phyloP scores from a whole-genome alignment of 2,329 filamentous ascomycete genomes.

The Phialophora chinensis region DNA sequence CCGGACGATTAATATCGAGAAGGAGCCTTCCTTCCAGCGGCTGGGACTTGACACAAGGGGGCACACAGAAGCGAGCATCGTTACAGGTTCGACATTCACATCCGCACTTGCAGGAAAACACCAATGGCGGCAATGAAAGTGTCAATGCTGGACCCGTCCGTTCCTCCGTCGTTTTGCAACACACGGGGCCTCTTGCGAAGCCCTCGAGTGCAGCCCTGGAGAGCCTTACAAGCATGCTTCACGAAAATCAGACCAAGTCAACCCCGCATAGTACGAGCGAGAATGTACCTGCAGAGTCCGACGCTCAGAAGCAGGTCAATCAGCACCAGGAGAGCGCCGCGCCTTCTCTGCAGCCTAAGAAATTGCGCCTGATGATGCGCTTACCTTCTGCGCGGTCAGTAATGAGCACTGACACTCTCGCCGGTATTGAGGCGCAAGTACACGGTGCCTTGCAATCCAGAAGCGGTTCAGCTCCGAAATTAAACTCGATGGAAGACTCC shows the following conservation, averaged over 20 bases:
- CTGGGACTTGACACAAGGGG: background rate
- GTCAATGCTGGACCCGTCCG: background rate
- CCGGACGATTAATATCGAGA: background rate
- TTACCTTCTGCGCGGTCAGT: constrained; percentile 22
- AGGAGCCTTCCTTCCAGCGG: background rate
- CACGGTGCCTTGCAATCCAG: constrained; percentile 2
- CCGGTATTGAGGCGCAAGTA: constrained; percentile 34
- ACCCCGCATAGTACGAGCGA: background rate
- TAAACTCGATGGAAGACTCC: background rate
- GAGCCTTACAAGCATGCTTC: background rate
- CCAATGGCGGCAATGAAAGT: background rate
- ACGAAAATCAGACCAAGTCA: background rate
- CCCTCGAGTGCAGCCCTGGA: background rate
- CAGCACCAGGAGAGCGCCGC: background rate
- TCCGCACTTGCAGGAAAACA: background rate
- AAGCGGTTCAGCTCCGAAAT: background rate
- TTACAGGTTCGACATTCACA: background rate
- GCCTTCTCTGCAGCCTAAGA: background rate
- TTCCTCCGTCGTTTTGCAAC: background rate
- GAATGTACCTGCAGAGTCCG: background rate
- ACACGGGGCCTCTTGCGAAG: background rate
- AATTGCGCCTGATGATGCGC: constrained; percentile 5
- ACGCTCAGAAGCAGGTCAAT: background rate
- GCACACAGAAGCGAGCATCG: background rate
- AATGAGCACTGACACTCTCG: constrained; percentile 34